These are phyloP conservation scores for Gardenia jasminoides DNA, from an alignment of 257 asterid genomes.

Conservation along the genomic window DNA sequence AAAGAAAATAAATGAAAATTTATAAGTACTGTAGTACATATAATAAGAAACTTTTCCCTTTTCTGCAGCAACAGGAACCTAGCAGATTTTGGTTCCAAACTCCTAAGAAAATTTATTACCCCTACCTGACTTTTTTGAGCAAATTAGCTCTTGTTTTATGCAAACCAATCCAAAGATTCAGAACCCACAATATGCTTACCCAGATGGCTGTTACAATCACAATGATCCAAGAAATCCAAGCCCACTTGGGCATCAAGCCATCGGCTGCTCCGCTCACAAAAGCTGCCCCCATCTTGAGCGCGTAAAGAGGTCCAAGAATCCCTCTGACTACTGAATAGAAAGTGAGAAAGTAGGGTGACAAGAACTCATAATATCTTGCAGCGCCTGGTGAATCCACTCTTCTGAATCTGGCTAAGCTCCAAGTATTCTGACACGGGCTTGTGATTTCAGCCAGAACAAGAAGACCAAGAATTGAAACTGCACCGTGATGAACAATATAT, in stretches of 20 bases:
- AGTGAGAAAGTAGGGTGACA: constrained; percentile 61
- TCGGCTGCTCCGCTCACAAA: constrained; percentile 28
- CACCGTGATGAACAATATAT: constrained; percentile 54
- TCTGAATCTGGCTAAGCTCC: constrained; percentile 63
- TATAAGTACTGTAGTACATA: too few species aligned
- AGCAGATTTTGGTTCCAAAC: background rate
- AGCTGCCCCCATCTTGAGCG: constrained; percentile 39
- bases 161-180: constrained; percentile 57
- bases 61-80: background rate
- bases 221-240: constrained; percentile 72
- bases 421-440: constrained; percentile 62
- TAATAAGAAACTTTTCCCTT: background rate
- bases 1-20: background rate
- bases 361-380: constrained; percentile 34
- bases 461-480: constrained; percentile 48
- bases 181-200: constrained; percentile 65
- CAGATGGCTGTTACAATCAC: constrained; percentile 54
- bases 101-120: too few species aligned
- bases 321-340: constrained; percentile 66
- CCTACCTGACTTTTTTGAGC: constrained; percentile 38
- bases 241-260: constrained; percentile 56
- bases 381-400: constrained; percentile 47
- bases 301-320: constrained; percentile 58
- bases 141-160: constrained; percentile 36
- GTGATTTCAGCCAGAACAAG: constrained; percentile 74